Evolutionary conservation across 2,329 filamentous ascomycete genomes (phyloP), one percentile per base, ranked within the genome.

Genomic region (Alternaria triticimaculans): DNA sequence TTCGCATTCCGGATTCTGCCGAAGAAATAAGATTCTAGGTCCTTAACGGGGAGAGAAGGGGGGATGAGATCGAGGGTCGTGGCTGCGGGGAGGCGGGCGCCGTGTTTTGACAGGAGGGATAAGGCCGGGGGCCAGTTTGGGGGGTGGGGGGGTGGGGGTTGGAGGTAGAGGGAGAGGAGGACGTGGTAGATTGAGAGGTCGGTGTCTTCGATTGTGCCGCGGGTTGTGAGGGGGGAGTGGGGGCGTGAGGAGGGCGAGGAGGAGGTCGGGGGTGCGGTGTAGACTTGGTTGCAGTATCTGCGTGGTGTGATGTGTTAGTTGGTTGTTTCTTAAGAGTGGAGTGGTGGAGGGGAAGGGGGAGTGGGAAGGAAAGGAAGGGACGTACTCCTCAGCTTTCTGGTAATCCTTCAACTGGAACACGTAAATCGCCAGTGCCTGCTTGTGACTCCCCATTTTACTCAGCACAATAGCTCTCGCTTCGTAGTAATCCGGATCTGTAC

Each of bases 391-490:
- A 30, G 96, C 96, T 80, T 97, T 98, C 12, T 83, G 84, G 66
- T 92, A 95, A 78, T 97, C 91, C 70, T 92, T 84, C 79, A 99
- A 88, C 79, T 95, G 96, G 82, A 97, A 99, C 26, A 98, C 95
- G 78, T 97, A 99, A 56, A 99, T 97, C 77, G 96, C 92, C n/a
- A 99, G 83, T 0, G 96, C 96, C 80, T 98, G 94, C 76, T 93
- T 94, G 82, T 99, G 94, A 72, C 95, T 91, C 7, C 93, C 93
- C 92, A 98, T 97, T 72, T 96, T 96, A 80, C 93, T 94, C 43
- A 98, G 87, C 20, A 98, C 90, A 48, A 98, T 90, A 7, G 96
- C 96, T 65, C 95, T 90, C 2, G 93, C 89, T 78, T 98, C 95
- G 79, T 92, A 97, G 74, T 97, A 97, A 3, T 88, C 85, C 0